phyloP scores from a whole-genome alignment of 1,284 basidiomycete genomes.

The Apiotrichum brassicae region DNA sequence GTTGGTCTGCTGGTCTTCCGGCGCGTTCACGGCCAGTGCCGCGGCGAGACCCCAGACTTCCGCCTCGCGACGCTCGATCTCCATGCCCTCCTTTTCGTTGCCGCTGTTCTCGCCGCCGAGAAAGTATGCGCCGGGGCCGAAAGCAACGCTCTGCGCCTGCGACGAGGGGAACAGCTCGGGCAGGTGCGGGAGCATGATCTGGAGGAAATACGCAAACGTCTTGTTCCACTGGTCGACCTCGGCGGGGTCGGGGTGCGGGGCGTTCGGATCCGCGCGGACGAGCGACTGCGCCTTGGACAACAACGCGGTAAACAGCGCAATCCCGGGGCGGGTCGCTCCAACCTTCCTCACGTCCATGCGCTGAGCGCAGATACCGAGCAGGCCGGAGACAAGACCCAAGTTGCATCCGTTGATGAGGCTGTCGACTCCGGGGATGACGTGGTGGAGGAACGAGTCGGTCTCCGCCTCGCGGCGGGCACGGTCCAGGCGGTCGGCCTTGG shows the following conservation, averaged over 20 bases:
- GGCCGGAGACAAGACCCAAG: constrained; percentile 75
- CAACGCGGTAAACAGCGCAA: constrained; percentile 86
- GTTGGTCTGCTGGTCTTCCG: constrained; percentile 70
- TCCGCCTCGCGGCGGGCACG: constrained; percentile 73
- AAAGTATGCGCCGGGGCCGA: constrained; percentile 50
- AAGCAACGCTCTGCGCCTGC: constrained; percentile 57
- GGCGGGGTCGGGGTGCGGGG: constrained; percentile 50
- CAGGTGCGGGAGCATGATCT: constrained; percentile 67
- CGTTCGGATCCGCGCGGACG: constrained; percentile 61
- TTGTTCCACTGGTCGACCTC: constrained; percentile 83
- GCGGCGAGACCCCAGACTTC: constrained; percentile 47
- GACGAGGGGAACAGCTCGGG: constrained; percentile 83
- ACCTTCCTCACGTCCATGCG: constrained; percentile 68
- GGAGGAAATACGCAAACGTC: constrained; percentile 78
- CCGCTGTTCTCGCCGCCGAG: constrained; percentile 28
- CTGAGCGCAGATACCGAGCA: constrained; percentile 77
- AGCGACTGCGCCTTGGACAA: constrained; percentile 86
- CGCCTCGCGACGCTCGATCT: constrained; percentile 46
- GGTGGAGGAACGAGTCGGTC: constrained; percentile 80
- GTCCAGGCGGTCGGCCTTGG: constrained; percentile 55
- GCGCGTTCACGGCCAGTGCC: constrained; percentile 82
- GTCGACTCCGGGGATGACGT: constrained; percentile 78
- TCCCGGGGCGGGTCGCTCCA: constrained; percentile 71
- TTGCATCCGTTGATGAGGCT: constrained; percentile 68
- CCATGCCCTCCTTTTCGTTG: constrained; percentile 66